Percentiles rank a stretch among this genome's conserved stretches.
Evolutionary conservation across 768 basidiomycete genomes (phyloP).

Genomic region (Suillus alpinus): DNA sequence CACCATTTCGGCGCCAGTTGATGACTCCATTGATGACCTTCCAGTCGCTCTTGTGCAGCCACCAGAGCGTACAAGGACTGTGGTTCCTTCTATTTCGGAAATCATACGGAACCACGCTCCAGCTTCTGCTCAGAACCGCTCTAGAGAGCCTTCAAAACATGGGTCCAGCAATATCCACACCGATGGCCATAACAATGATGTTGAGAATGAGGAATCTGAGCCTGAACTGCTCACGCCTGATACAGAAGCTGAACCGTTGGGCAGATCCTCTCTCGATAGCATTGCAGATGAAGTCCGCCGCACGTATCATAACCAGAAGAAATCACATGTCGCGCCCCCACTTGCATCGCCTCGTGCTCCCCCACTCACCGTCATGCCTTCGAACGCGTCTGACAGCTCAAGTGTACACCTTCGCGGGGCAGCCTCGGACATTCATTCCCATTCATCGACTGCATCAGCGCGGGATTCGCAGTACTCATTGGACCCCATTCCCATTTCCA

Average conservation of each 20-base stretch:
- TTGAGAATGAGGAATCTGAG: conserved; percentile 51
- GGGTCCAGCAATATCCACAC: conserved; percentile 49
- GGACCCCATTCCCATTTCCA: conserved; percentile 27
- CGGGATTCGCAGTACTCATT: conserved; percentile 22
- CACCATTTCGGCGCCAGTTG: conserved; percentile 6
- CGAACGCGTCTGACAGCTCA: conserved; percentile 53
- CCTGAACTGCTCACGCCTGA: conserved; percentile 49
- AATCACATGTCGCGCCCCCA: conserved; percentile 25
- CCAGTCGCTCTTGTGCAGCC: conserved; percentile 17
- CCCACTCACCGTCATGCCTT: conserved; percentile 32
- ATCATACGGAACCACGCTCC: conserved; percentile 81
- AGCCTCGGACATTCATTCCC: conserved; percentile 53
- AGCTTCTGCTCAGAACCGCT: conserved; percentile 47
- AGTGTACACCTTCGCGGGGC: conserved; percentile 34
- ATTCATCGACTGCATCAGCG: conserved; percentile 36
- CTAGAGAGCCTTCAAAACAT: conserved; percentile 44
- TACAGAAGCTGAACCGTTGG: conserved; percentile 63
- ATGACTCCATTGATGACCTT: conserved; percentile 11
- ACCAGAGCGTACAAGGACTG: conserved; percentile 37
- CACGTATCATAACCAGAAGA: conserved; percentile 60
- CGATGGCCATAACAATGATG: conserved; percentile 44
- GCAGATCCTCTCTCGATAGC: conserved; percentile 86
- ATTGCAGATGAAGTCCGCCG: conserved; percentile 78
- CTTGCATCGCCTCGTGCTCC: conserved; percentile 40
- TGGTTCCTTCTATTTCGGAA: conserved; percentile 82